Conservation (phyloP, 768 basidiomycete species). For the Leccinum subtestaceum region DNA sequence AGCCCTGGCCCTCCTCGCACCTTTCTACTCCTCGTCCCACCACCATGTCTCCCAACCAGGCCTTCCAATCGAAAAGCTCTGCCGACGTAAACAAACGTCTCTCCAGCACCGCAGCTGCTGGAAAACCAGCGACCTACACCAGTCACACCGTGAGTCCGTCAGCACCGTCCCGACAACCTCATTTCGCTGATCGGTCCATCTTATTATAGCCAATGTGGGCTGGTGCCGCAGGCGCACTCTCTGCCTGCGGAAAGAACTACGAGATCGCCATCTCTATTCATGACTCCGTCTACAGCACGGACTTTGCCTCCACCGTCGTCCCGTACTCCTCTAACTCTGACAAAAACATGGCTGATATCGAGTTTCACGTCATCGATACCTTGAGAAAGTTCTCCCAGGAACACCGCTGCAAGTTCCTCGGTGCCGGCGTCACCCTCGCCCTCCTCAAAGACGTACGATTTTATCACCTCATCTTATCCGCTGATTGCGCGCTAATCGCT, state of each 20-base stretch:
- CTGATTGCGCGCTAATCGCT: constrained; percentile 20
- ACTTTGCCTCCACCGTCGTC: constrained; percentile 61
- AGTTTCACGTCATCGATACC: constrained; percentile 58
- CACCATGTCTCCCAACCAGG: constrained; percentile 51
- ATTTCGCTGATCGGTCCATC: constrained; percentile 9
- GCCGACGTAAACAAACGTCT: constrained; percentile 64
- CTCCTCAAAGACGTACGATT: constrained; percentile 63
- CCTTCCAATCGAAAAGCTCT: constrained; percentile 66
- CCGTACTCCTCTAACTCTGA: constrained; percentile 50
- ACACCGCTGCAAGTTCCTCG: constrained; percentile 84
- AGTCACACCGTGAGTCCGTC: constrained; percentile 58
- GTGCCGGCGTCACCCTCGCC: constrained; percentile 71
- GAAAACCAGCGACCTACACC: constrained; percentile 57
- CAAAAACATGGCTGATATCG: constrained; percentile 59
- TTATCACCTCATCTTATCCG: constrained; percentile 12
- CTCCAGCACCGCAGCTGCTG: constrained; percentile 48
- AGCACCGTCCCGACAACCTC: neutral
- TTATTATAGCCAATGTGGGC: constrained; percentile 80
- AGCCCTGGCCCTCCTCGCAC: constrained; percentile 24
- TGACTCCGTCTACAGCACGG: constrained; percentile 82
- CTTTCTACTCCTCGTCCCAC: constrained; percentile 22
- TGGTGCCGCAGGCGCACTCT: constrained; percentile 63
- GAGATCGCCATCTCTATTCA: constrained; percentile 80
- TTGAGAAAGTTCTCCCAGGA: constrained; percentile 70
- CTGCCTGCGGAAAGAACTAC: constrained; percentile 57